phyloP scores from a whole-genome alignment of 2,329 filamentous ascomycete genomes.

The Pyrenochaeta sp. region DNA sequence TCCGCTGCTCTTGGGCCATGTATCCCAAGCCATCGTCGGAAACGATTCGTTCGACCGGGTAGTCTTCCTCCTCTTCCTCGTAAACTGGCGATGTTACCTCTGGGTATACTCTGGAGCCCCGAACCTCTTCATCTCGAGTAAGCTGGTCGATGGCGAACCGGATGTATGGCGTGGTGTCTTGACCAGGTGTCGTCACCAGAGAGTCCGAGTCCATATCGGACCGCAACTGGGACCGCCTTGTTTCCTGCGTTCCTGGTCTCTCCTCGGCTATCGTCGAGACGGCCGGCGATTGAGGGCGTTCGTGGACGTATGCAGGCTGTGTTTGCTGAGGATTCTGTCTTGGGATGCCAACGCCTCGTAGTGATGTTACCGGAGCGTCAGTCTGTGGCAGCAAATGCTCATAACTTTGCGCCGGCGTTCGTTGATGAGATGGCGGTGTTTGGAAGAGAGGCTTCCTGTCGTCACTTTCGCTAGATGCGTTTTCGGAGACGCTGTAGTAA shows the following conservation, averaged over 20 bases:
- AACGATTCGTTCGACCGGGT: slow-evolving; percentile 61
- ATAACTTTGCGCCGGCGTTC: slow-evolving; percentile 48
- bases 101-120: slow-evolving; percentile 61
- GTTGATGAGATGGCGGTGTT: slow-evolving; percentile 46
- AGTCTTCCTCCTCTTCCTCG: slow-evolving; percentile 49
- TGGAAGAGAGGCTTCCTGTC: slow-evolving; percentile 39
- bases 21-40: slow-evolving; percentile 51
- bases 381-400: slow-evolving; percentile 42
- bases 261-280: slow-evolving; percentile 47
- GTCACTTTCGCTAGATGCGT: slow-evolving; percentile 48
- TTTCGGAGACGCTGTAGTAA: slow-evolving; percentile 59
- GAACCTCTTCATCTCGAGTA: slow-evolving; percentile 74
- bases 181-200: slow-evolving; percentile 65
- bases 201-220: slow-evolving; percentile 44
- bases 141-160: slow-evolving; percentile 89
- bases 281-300: slow-evolving; percentile 31
- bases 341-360: slow-evolving; percentile 43
- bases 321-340: slow-evolving; percentile 34
- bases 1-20: slow-evolving; percentile 43
- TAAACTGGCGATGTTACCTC: slow-evolving; percentile 15
- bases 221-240: slow-evolving; percentile 26
- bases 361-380: slow-evolving; percentile 41
- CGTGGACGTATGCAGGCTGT: slow-evolving; percentile 21
- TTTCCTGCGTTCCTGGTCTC: slow-evolving; percentile 36
- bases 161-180: slow-evolving; percentile 88